phyloP scores from a whole-genome alignment of 2,329 filamentous ascomycete species.

The Trichoderma koningii region DNA sequence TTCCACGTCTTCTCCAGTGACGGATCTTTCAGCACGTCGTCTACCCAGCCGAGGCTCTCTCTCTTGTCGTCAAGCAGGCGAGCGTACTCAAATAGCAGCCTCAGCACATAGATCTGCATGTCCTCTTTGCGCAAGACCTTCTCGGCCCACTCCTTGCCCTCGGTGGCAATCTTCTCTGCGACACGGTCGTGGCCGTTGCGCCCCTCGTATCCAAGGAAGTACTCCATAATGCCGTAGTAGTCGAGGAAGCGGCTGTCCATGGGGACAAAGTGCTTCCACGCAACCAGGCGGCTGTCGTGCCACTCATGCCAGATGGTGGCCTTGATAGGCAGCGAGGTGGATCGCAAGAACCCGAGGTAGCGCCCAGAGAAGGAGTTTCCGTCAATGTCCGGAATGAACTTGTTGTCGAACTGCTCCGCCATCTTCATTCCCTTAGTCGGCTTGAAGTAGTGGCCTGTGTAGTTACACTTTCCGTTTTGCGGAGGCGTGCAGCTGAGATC shows the following conservation, averaged over 20 bases:
- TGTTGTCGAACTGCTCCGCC: slow-evolving; percentile 59
- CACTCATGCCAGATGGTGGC: slow-evolving; percentile 77
- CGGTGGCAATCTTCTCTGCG: slow-evolving; percentile 65
- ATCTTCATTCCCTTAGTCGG: slow-evolving; percentile 46
- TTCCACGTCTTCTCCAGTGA: slow-evolving; percentile 39
- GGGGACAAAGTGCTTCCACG: slow-evolving; percentile 81
- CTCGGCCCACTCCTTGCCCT: slow-evolving; percentile 69
- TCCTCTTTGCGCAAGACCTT: slow-evolving; percentile 69
- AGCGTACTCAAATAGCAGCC: slow-evolving; percentile 66
- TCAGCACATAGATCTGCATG: slow-evolving; percentile 70
- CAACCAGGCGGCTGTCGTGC: slow-evolving; percentile 72
- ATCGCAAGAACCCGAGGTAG: slow-evolving; percentile 69
- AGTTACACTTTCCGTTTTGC: slow-evolving; percentile 47
- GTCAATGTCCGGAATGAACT: slow-evolving; percentile 76
- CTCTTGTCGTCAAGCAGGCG: slow-evolving; percentile 55
- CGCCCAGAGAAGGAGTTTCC: slow-evolving; percentile 71
- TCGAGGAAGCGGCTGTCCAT: slow-evolving; percentile 75
- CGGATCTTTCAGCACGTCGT: slow-evolving; percentile 47
- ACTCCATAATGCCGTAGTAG: slow-evolving; percentile 72
- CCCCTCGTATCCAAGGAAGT: slow-evolving; percentile 65
- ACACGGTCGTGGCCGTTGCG: slow-evolving; percentile 54
- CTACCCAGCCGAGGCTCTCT: slow-evolving; percentile 58
- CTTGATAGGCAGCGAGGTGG: slow-evolving; percentile 73
- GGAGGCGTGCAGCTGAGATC: slow-evolving; percentile 55
- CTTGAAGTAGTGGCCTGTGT: slow-evolving; percentile 51